These are phyloP conservation scores for Baorangia bicolor DNA, from an alignment of 768 basidiomycete genomes.

Conservation along the genomic window DNA sequence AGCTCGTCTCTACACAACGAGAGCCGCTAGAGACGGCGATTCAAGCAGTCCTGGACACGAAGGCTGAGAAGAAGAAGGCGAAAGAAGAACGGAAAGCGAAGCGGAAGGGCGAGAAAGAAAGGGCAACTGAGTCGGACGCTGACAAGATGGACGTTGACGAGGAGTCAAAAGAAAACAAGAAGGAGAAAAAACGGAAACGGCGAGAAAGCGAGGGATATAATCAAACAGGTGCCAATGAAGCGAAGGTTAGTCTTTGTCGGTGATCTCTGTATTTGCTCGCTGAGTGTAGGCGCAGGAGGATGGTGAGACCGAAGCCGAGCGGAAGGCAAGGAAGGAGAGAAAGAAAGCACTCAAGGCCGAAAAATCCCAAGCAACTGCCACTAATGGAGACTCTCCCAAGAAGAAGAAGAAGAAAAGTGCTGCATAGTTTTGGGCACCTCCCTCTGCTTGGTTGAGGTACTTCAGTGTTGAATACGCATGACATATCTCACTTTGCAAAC, in stretches of 20 bases:
- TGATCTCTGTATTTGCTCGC: slow-evolving; percentile 2
- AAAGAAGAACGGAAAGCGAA: slow-evolving; percentile 79
- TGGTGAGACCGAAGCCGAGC: slow-evolving; percentile 80
- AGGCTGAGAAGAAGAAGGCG: slow-evolving; percentile 80
- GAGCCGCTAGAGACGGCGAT: slow-evolving; percentile 76
- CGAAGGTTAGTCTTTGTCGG: slow-evolving; percentile 39
- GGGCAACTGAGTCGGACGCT: slow-evolving; percentile 39
- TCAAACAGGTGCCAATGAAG: slow-evolving; percentile 37
- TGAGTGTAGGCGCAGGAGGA: slow-evolving; percentile 29
- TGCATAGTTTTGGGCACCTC: slow-evolving; percentile 19
- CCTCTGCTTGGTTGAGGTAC: neutral
- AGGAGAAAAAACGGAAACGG: slow-evolving; percentile 46
- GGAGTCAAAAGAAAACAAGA: slow-evolving; percentile 37
- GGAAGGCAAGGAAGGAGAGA: slow-evolving; percentile 77
- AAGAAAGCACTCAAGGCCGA: slow-evolving; percentile 79
- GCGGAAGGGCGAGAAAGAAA: slow-evolving; percentile 54
- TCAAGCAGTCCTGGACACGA: slow-evolving; percentile 74
- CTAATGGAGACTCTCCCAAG: slow-evolving; percentile 42
- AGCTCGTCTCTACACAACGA: slow-evolving; percentile 84
- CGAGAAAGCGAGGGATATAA: slow-evolving; percentile 56
- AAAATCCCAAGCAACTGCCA: slow-evolving; percentile 51
- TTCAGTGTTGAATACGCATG: neutral
- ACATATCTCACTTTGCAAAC: too few species aligned
- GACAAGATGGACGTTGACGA: slow-evolving; percentile 47
- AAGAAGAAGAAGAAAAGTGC: slow-evolving; percentile 43